Base-by-base conservation (phyloP, 2,329 filamentous ascomycete species). In the Colletotrichum kahawae region DNA sequence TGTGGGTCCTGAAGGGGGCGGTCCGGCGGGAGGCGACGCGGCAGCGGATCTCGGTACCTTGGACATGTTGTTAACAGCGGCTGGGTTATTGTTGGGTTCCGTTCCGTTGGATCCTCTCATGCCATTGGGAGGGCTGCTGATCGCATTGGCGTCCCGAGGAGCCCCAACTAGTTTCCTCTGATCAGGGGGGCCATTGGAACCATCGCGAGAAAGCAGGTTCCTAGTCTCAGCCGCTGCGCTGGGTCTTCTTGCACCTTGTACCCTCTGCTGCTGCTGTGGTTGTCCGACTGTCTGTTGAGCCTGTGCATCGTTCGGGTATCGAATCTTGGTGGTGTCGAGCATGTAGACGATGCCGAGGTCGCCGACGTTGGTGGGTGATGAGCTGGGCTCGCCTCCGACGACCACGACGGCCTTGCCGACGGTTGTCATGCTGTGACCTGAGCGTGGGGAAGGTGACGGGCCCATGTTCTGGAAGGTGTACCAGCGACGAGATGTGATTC, bases 391-490 rank as follows among this genome's bases (percentile, higher is more conserved):
- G 77, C 97, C 97, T 48, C 95, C 97, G 36, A 98, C 89, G 54
- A 98, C 95, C 63, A 98, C 93, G 77, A 99, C 93, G 75, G 96
- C 94, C 83, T 98, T 98, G 34, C 95, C 95, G 77, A 96, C 95
- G 3, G 95, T 93, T 3, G 97, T 98, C 97, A 99, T 98, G 83
- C 95, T 98, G 83, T 99, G 97, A 2, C 97, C 97, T 18, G 96
- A 98, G 75, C 97, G 91, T 36, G 97, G 93, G 4, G 96, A 98
- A 0, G 97, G 97, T 1, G 96, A 97, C 4, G 96, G 96, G 0
- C 97, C 97, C 97, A 99, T 99, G 82, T 99, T 99, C 82, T 99
- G 97, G 85, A 99, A 99, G 43, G 97, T 99, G 83, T 98, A 99
- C 97, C 97, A 99, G 75, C 97, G 92, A 78, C 95, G 93, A 13